Evolutionary conservation across 2,329 filamentous ascomycete species (phyloP).

Genomic region (Exophiala spinifera): DNA sequence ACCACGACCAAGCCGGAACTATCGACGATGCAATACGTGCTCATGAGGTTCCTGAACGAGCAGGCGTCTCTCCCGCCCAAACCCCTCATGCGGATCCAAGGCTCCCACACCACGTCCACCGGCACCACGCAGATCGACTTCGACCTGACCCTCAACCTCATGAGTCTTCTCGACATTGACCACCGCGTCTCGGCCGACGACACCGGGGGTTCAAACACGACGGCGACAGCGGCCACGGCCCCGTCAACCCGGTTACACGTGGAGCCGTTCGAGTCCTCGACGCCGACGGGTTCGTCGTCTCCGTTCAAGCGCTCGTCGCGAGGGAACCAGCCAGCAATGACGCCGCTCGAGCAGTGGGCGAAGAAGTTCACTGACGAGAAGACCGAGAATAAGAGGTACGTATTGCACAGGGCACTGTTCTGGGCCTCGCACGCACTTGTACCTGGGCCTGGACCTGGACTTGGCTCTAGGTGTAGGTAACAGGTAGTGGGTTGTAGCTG

Average conservation of each 20-base stretch:
- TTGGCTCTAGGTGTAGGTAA: no score
- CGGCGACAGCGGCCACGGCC: background rate
- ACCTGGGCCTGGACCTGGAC: background rate
- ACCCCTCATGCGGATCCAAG: constrained; percentile 30
- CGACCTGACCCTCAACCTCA: constrained; percentile 31
- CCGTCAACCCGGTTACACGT: constrained; percentile 21
- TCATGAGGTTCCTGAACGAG: constrained; percentile 31
- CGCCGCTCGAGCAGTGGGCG: constrained; percentile 26
- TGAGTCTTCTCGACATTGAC: constrained; percentile 27
- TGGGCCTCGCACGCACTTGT: no score
- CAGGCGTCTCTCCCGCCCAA: constrained; percentile 33
- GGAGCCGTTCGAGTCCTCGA: constrained; percentile 20
- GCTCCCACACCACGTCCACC: constrained; percentile 17
- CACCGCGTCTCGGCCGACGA: no score
- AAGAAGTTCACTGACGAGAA: constrained; percentile 29
- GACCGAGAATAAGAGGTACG: constrained; percentile 22
- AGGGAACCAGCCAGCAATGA: background rate
- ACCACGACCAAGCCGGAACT: constrained; percentile 30
- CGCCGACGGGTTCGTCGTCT: constrained; percentile 8
- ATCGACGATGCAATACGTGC: constrained; percentile 24
- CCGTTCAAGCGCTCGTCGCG: background rate
- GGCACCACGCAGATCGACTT: constrained; percentile 27
- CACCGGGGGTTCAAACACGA: background rate
- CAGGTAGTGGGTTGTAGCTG: no score
- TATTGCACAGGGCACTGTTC: background rate